Evolutionary conservation across 1,284 basidiomycete genomes (phyloP), one percentile per base, ranked within the genome.

Genomic region (Ustilago loliicola): DNA sequence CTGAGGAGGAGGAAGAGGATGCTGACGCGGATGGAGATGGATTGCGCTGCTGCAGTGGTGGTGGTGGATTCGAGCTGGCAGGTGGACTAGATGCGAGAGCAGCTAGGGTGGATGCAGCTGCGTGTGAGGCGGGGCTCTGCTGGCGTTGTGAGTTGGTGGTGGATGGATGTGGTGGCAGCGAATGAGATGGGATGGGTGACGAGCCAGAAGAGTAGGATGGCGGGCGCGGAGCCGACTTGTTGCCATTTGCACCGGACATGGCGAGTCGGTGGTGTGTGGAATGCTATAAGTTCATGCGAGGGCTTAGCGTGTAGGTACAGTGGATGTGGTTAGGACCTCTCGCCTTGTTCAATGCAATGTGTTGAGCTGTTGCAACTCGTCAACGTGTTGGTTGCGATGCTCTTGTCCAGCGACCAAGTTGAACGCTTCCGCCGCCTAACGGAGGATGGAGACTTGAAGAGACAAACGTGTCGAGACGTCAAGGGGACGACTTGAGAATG

Each of bases 81-180:
- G 71, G 66, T 29, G 71, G 71, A 34, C 66, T 68, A 11, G 71
- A 68, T n/a, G 74, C 74, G 4, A 77, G 59, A 3, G 69, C 61
- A 9, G 74, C 74, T 5, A 77, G 59, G 0, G 74, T 67, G 27
- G 74, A 77, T 25, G 74, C 74, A 9, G 74, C 74, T 50, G 74
- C 74, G 47, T 77, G 74, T 19, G 69, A 72, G 17, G 66, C 66
- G 7, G 74, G 74, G 45, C 74, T 77, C 36, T 72, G 69, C 27
- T 66, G 62, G 0, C 74, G 74, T 27, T 68, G 66, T 5, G 69
- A 51, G 51, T 61, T 72, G 58, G 66, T 72, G 8, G 74, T 72
- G 0, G 69, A 66, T 21, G 74, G 74, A 56, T 67, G 69, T 34
- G 74, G 74, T 38, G 69, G 74, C 19, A 76, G 40, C 5, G 73